phyloP scores from a whole-genome alignment of 331 rosid species.

The Rosa hybrid region DNA sequence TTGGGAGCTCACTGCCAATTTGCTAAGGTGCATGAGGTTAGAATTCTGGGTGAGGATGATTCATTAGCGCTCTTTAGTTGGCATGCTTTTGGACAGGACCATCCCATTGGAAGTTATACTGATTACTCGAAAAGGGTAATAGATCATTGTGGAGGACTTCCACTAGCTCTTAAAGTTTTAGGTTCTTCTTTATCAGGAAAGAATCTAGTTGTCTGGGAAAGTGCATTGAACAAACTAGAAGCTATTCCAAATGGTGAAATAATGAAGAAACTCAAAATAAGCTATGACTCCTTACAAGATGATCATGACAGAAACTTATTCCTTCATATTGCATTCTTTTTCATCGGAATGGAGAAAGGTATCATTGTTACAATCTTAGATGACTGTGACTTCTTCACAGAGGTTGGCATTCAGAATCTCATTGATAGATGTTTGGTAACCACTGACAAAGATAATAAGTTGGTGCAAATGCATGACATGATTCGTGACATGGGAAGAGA shows the following conservation, averaged over 20 bases:
- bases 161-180: constrained; percentile 7
- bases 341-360: neutral
- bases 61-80: constrained; percentile 14
- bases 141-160: neutral
- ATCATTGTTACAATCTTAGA: neutral
- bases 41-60: neutral
- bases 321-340: neutral
- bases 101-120: neutral
- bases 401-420: neutral
- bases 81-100: constrained; percentile 12
- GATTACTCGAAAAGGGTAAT: neutral
- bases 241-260: neutral
- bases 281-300: neutral
- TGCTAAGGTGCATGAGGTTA: neutral
- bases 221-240: neutral
- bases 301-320: neutral
- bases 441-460: neutral
- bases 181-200: neutral
- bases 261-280: neutral
- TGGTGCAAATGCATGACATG: constrained; percentile 18
- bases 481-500: constrained; percentile 14
- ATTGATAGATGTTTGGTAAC: neutral
- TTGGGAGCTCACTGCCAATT: neutral
- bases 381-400: neutral
- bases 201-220: neutral